A percentile compares a stretch with the other conserved stretches of the same genome.
Evolutionary conservation across 768 basidiomycete species (phyloP).

Genomic region (Tulasnella sp.): DNA sequence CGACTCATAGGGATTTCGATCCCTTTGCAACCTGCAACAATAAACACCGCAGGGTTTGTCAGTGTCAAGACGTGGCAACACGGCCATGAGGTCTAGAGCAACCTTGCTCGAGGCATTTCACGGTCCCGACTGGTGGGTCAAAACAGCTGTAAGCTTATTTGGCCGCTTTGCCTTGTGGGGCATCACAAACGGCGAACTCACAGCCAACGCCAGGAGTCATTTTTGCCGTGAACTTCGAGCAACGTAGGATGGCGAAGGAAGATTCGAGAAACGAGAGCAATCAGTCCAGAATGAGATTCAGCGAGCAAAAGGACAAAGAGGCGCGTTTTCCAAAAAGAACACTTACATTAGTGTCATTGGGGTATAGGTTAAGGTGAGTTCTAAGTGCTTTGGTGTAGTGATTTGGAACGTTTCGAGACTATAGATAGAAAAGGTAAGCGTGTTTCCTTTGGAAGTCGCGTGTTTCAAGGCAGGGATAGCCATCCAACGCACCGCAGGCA

Average conservation of each 20-base stretch:
- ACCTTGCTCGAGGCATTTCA: slow-evolving; percentile 15
- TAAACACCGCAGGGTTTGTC: neutral
- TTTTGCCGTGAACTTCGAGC: neutral
- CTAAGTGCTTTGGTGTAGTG: neutral
- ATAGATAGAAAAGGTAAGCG: neutral
- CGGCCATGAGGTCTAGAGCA: neutral
- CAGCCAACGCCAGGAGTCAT: neutral
- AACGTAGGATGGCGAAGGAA: neutral
- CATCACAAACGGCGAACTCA: neutral
- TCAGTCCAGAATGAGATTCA: slow-evolving; percentile 6
- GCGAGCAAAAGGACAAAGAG: neutral
- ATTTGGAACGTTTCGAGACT: neutral
- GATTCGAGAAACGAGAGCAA: neutral
- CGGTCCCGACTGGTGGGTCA: slow-evolving; percentile 6
- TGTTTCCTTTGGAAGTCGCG: neutral
- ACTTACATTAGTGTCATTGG: slow-evolving; percentile 6
- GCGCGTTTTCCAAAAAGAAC: neutral
- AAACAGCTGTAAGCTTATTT: neutral
- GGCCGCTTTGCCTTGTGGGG: neutral
- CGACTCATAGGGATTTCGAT: neutral
- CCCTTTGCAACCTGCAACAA: slow-evolving; percentile 4
- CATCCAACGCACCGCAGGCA: neutral
- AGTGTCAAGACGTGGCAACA: neutral
- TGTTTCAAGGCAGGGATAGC: neutral
- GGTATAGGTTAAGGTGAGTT: slow-evolving; percentile 2